phyloP scores from a whole-genome alignment of 225 moss, liverwort and hornwort genomes.

The Bryoerythrophyllum caledonicum region DNA sequence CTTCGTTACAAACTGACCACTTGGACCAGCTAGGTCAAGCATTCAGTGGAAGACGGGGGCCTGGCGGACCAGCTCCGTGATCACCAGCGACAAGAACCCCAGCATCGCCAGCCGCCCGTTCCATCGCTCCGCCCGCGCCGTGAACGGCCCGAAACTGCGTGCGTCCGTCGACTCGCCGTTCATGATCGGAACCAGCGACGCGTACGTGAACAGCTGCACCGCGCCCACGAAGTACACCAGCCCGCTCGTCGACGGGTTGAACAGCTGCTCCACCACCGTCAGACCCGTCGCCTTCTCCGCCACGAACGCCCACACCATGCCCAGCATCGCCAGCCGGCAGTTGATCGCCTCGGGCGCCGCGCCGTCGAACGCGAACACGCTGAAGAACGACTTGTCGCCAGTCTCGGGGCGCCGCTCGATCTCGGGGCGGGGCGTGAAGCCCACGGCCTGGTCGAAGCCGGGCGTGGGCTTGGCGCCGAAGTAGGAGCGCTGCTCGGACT shows the following conservation, averaged over 20 bases:
- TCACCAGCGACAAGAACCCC: slow-evolving; percentile 29
- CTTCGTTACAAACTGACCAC: neutral
- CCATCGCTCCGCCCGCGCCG: slow-evolving; percentile 45
- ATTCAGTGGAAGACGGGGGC: slow-evolving; percentile 28
- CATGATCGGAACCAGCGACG: slow-evolving; percentile 47
- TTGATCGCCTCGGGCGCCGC: too few species aligned
- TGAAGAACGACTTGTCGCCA: slow-evolving; percentile 17
- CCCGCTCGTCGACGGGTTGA: slow-evolving; percentile 23
- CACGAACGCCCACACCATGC: slow-evolving; percentile 28
- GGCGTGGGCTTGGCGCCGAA: too few species aligned
- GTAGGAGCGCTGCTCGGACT: too few species aligned
- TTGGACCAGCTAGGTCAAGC: neutral
- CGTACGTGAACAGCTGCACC: too few species aligned
- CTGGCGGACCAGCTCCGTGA: slow-evolving; percentile 36
- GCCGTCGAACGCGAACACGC: too few species aligned
- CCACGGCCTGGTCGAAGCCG: too few species aligned
- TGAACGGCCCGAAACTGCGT: slow-evolving; percentile 46
- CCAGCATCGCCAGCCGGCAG: too few species aligned
- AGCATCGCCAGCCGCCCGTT: slow-evolving; percentile 50
- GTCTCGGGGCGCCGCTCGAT: slow-evolving; percentile 46
- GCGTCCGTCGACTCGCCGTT: slow-evolving; percentile 54
- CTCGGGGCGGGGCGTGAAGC: slow-evolving; percentile 31
- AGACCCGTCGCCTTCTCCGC: slow-evolving; percentile 39
- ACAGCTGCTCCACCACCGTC: slow-evolving; percentile 44
- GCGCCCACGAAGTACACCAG: slow-evolving; percentile 19